A percentile compares a stretch with the other conserved stretches of the same genome.
Evolutionary conservation across 2,329 filamentous ascomycete species (phyloP).

Genomic region (Ceratocystis cubensis): DNA sequence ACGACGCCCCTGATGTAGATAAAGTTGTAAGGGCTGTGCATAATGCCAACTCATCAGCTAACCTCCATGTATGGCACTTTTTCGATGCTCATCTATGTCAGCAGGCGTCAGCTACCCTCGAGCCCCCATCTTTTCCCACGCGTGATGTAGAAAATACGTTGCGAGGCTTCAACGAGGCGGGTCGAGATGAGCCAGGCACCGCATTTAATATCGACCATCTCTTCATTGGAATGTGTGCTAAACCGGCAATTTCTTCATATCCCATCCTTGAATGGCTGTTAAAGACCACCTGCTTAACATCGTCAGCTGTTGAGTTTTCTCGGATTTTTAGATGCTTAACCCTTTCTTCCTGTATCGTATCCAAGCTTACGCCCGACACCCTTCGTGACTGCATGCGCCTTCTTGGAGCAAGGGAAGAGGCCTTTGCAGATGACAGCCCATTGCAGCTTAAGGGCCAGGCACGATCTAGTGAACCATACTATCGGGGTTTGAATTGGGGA

Average conservation of each 20-base stretch:
- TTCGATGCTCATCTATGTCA: not conserved
- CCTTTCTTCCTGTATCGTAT: not conserved
- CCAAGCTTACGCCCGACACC: conserved; percentile 1
- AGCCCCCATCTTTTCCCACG: not conserved
- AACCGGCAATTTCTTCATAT: conserved; percentile 38
- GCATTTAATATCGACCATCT: not conserved
- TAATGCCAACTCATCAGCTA: not conserved
- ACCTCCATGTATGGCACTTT: conserved; percentile 14
- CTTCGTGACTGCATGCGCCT: conserved; percentile 15
- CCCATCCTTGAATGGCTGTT: conserved; percentile 56
- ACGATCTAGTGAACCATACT: not conserved
- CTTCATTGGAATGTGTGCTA: not conserved
- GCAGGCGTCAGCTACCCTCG: not conserved
- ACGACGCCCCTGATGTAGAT: conserved; percentile 19
- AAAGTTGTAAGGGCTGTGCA: conserved; percentile 20
- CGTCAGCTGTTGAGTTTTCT: conserved; percentile 5
- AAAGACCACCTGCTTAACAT: conserved; percentile 37
- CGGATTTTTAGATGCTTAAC: conserved; percentile 11
- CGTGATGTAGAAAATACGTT: not conserved
- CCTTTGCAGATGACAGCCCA: conserved; percentile 5
- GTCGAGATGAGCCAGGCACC: conserved; percentile 27
- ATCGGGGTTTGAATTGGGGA: conserved; percentile 5
- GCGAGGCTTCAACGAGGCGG: conserved; percentile 29
- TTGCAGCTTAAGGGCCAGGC: conserved; percentile 6
- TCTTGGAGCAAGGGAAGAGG: conserved; percentile 15